These are phyloP conservation scores for Phaeosphaeria sp. DNA, from an alignment of 2,329 filamentous ascomycete genomes.

Conservation along the genomic window DNA sequence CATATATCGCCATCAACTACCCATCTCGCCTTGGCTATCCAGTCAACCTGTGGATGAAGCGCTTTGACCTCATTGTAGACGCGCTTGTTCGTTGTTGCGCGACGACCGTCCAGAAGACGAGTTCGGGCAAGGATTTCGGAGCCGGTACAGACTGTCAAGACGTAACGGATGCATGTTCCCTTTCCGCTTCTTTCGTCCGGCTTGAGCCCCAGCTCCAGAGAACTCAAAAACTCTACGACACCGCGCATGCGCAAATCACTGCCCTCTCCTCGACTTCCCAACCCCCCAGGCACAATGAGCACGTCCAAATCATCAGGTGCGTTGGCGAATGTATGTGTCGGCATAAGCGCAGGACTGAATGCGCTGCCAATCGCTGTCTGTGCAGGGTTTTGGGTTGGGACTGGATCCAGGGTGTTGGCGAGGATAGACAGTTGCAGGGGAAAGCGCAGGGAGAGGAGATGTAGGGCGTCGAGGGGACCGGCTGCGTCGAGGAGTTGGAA, in stretches of 20 bases:
- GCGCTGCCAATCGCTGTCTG: conserved; percentile 21
- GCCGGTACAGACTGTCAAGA: conserved; percentile 73
- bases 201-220: conserved; percentile 46
- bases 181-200: conserved; percentile 23
- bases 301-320: conserved; percentile 63
- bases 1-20: conserved; percentile 71
- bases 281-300: conserved; percentile 70
- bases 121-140: conserved; percentile 63
- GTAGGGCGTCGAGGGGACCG: conserved; percentile 58
- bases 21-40: conserved; percentile 69
- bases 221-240: conserved; percentile 55
- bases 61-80: conserved; percentile 58
- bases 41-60: conserved; percentile 60
- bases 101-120: conserved; percentile 65
- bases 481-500: conserved; percentile 48
- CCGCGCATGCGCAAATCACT: conserved; percentile 33
- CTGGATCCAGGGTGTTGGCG: conserved; percentile 40
- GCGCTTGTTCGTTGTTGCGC: conserved; percentile 72
- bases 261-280: conserved; percentile 51
- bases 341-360: conserved; percentile 50
- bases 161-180: conserved; percentile 37
- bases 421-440: conserved; percentile 43
- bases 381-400: conserved; percentile 34
- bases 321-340: conserved; percentile 63
- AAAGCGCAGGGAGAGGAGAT: conserved; percentile 37